Percentiles rank a stretch among this genome's conserved stretches.
These are phyloP conservation scores for Triticum aestivum DNA, from an alignment of 176 grass and related monocot genomes.

Conservation along the genomic window DNA sequence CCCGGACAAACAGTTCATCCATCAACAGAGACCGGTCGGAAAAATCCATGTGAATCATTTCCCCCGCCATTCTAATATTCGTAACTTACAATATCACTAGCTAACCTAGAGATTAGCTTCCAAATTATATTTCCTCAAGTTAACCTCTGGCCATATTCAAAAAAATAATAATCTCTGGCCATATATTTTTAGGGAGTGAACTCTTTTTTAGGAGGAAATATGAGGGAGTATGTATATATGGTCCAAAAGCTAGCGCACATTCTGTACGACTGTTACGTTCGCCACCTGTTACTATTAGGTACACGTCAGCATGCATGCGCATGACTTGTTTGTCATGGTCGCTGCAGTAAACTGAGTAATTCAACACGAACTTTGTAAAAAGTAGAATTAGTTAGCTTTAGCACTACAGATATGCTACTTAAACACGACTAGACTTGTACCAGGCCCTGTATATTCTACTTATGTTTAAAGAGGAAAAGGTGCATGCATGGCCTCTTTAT, in stretches of 20 bases:
- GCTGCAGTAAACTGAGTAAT: background rate
- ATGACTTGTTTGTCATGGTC: background rate
- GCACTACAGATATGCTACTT: background rate
- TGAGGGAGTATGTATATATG: no score
- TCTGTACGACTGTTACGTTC: background rate
- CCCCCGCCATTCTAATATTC: background rate
- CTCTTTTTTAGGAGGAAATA: no score
- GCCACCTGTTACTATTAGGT: background rate
- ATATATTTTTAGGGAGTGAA: no score
- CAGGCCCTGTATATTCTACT: background rate
- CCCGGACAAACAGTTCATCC: background rate
- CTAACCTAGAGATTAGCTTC: background rate
- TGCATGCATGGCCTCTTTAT: slow-evolving; percentile 37
- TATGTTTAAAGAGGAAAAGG: slow-evolving; percentile 35
- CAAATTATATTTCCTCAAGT: background rate
- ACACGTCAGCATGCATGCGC: background rate
- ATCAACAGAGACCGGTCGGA: background rate
- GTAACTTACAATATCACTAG: background rate
- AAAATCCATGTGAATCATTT: slow-evolving; percentile 13
- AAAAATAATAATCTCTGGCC: no score
- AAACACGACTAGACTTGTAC: background rate
- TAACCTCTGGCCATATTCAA: no score
- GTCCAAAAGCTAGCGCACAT: background rate
- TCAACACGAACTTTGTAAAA: background rate
- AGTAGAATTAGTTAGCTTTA: slow-evolving; percentile 1